These are phyloP conservation scores for slime mould (Dictyostelium discoideum) DNA, from an alignment of 78 protist genomes.

Conservation along the genomic window DNA sequence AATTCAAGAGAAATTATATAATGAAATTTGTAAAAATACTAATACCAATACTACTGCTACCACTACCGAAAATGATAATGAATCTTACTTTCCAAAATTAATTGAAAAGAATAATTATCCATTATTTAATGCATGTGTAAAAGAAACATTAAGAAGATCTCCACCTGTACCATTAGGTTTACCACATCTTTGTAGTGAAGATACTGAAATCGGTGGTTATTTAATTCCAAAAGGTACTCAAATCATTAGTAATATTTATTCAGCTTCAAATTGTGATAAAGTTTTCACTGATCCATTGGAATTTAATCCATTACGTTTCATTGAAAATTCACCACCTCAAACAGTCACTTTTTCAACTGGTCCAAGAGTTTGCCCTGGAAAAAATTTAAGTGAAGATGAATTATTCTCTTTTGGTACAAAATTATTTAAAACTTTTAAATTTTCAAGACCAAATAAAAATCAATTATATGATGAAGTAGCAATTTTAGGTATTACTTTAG, in stretches of 20 bases:
- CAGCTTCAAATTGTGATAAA: background rate
- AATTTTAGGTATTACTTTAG: background rate
- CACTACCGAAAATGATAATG: background rate
- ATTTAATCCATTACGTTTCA: slow-evolving; percentile 56
- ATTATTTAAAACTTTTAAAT: slow-evolving; percentile 16
- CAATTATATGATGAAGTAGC: background rate
- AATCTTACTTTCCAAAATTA: background rate
- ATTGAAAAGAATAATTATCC: background rate
- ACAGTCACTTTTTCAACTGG: background rate
- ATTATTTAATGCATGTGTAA: slow-evolving; percentile 2
- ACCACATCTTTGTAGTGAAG: slow-evolving; percentile 14
- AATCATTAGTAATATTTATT: slow-evolving; percentile 11
- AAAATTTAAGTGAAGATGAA: slow-evolving; percentile 16
- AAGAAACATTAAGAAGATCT: slow-evolving; percentile 5
- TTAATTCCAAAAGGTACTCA: slow-evolving; percentile 40
- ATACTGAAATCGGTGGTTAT: slow-evolving; percentile 27
- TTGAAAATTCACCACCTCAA: background rate
- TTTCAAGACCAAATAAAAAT: background rate
- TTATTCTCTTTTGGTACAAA: slow-evolving; percentile 22
- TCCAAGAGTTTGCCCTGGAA: slow-evolving; percentile 41
- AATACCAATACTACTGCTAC: background rate
- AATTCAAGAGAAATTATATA: slow-evolving; percentile 25
- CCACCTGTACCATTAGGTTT: slow-evolving; percentile 43
- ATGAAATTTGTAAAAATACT: background rate
- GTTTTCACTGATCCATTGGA: slow-evolving; percentile 5